A percentile compares a stretch with the other conserved stretches of the same genome.
Conservation (phyloP, 345 rosid species). For the Crucihimalaya himalaica region DNA sequence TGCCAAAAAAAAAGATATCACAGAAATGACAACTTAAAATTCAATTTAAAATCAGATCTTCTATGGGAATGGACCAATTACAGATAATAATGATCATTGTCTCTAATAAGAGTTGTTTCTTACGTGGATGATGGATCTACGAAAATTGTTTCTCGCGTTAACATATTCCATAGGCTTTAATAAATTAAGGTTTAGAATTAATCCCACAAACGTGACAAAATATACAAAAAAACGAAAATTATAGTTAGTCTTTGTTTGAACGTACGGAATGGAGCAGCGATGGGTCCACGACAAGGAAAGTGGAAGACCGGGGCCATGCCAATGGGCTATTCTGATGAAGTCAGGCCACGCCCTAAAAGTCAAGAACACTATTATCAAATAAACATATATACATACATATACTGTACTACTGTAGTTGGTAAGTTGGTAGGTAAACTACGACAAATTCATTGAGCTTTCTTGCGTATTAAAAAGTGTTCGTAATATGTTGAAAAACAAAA, state of each 20-base stretch:
- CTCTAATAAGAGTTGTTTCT: not conserved
- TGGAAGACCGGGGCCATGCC: conserved; percentile 6
- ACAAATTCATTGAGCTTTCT: not conserved
- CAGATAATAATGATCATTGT: not conserved
- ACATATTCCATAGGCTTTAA: conserved; percentile 1
- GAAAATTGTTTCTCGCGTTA: conserved; percentile 9
- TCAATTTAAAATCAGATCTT: not conserved
- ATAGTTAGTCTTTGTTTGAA: not conserved
- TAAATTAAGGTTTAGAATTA: not conserved
- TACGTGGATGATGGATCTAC: conserved; percentile 23
- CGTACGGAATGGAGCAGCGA: conserved; percentile 26
- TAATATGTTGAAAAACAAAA: not conserved
- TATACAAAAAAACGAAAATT: not conserved
- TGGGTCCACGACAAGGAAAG: not conserved
- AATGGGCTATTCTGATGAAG: conserved; percentile 11
- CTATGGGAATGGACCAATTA: not conserved
- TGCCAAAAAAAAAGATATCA: not conserved
- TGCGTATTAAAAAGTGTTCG: not conserved
- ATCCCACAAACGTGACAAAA: conserved; percentile 10
- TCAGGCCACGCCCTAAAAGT: conserved; percentile 30
- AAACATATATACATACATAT: not conserved
- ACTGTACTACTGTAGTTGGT: conserved; percentile 1
- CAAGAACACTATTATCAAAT: not conserved
- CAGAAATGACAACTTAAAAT: not conserved
- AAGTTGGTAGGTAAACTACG: conserved; percentile 27